phyloP scores from a whole-genome alignment of 495 filamentous ascomycete species.

The Penicillium egyptiacum region DNA sequence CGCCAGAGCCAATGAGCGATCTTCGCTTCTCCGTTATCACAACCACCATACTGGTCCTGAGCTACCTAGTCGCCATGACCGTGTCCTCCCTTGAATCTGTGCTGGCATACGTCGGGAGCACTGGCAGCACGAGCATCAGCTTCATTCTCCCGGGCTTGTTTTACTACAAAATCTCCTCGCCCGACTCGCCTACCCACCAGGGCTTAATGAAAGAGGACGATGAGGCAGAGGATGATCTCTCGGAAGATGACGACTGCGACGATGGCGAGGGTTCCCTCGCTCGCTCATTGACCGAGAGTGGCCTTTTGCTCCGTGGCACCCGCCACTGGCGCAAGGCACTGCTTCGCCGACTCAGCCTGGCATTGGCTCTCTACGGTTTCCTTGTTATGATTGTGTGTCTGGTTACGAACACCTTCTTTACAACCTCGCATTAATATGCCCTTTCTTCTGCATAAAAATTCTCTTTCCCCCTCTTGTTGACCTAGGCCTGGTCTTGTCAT shows the following conservation, averaged over 20 bases:
- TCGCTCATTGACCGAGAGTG: constrained; percentile 43
- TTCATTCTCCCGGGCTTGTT: constrained; percentile 96
- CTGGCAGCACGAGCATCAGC: constrained; percentile 88
- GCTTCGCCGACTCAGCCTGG: constrained; percentile 70
- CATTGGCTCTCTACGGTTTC: constrained; percentile 76
- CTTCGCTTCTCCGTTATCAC: constrained; percentile 87
- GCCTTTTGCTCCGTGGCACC: constrained; percentile 48
- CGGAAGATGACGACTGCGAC: constrained; percentile 44
- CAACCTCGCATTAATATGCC: constrained; percentile 51
- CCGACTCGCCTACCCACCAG: constrained; percentile 79
- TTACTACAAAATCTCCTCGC: constrained; percentile 95
- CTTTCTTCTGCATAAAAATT: constrained; percentile 2
- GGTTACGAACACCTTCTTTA: constrained; percentile 76
- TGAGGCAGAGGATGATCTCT: constrained; percentile 49
- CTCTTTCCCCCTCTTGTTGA: constrained; percentile 23
- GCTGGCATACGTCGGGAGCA: constrained; percentile 92
- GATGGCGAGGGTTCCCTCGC: constrained; percentile 39
- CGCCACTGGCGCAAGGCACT: constrained; percentile 59
- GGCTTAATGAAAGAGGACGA: constrained; percentile 88
- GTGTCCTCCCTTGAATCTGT: constrained; percentile 88
- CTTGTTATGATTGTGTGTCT: constrained; percentile 89
- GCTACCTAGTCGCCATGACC: constrained; percentile 84
- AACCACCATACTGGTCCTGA: constrained; percentile 76
- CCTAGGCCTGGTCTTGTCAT: constrained; percentile 10
- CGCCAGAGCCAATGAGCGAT: constrained; percentile 70